Evolutionary conservation across 495 filamentous ascomycete genomes (phyloP).

Genomic region (Choiromyces venosus): DNA sequence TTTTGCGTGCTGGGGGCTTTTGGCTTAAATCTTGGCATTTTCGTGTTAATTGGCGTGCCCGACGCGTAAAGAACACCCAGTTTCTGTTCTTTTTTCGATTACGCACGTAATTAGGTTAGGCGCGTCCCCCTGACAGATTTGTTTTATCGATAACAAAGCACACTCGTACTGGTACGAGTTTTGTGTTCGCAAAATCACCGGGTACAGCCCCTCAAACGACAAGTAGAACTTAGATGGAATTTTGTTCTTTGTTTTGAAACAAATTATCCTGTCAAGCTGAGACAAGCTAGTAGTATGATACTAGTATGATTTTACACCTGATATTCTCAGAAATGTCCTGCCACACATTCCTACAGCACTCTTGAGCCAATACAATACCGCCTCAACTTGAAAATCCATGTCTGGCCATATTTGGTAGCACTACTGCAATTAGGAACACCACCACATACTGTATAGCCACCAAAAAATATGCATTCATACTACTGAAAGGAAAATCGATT

Average conservation of each 20-base stretch:
- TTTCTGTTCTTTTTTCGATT: neutral
- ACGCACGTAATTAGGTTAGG: neutral
- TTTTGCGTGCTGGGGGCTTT: neutral
- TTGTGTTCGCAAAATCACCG: neutral
- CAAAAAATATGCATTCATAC: neutral
- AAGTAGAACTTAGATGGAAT: too few relatives aligned
- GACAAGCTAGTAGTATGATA: neutral
- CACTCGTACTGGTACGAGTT: too few relatives aligned
- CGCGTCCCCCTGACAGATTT: neutral
- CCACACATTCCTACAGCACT: neutral
- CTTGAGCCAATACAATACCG: neutral
- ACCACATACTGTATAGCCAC: too few relatives aligned
- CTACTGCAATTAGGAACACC: neutral
- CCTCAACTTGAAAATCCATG: neutral
- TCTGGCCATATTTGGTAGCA: neutral
- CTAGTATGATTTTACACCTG: too few relatives aligned
- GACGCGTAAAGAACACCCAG: neutral
- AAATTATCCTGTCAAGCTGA: neutral
- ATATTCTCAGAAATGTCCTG: too few relatives aligned
- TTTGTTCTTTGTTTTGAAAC: neutral
- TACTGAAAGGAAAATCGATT: neutral
- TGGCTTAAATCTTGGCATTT: neutral
- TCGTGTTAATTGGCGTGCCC: neutral
- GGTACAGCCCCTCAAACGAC: neutral
- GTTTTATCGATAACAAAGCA: neutral